Evolutionary conservation across 805 yeast genomes (phyloP).

Genomic region (Kuraishia ogatae): DNA sequence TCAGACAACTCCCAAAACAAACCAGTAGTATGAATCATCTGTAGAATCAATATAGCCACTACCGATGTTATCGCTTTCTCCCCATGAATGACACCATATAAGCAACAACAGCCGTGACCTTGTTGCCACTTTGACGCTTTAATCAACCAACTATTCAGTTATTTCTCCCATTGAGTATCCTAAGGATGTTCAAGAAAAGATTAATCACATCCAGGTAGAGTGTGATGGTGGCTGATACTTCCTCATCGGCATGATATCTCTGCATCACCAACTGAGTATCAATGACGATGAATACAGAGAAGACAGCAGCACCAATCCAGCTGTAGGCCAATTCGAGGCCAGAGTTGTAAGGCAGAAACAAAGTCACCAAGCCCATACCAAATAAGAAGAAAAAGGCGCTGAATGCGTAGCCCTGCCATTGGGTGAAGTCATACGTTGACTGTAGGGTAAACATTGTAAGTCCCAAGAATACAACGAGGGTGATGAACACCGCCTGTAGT

Average conservation of each 20-base stretch:
- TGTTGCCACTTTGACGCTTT: too few species aligned
- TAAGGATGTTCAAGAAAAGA: constrained; percentile 66
- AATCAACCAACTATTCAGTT: background rate
- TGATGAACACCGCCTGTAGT: constrained; percentile 61
- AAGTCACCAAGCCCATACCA: constrained; percentile 60
- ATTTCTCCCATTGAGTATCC: constrained; percentile 33
- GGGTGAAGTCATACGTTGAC: constrained; percentile 64
- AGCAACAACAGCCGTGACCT: too few species aligned
- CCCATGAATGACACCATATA: too few species aligned
- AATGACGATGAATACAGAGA: constrained; percentile 61
- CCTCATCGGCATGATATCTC: constrained; percentile 74
- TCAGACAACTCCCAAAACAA: too few species aligned
- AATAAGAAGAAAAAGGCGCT: constrained; percentile 58
- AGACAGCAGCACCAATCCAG: constrained; percentile 65
- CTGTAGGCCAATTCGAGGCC: constrained; percentile 60
- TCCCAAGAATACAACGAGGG: constrained; percentile 65
- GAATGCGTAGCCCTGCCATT: constrained; percentile 51
- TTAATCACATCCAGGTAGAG: constrained; percentile 79
- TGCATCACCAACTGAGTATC: constrained; percentile 80
- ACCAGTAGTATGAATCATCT: too few species aligned
- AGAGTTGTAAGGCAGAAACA: constrained; percentile 57
- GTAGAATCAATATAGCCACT: too few species aligned
- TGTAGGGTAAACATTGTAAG: constrained; percentile 72
- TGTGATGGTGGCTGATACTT: constrained; percentile 68
- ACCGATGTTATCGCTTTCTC: too few species aligned